A percentile compares a stretch with the other conserved stretches of the same genome.
Evolutionary conservation across 345 rosid species (phyloP).

Genomic region (Alliaria petiolata): DNA sequence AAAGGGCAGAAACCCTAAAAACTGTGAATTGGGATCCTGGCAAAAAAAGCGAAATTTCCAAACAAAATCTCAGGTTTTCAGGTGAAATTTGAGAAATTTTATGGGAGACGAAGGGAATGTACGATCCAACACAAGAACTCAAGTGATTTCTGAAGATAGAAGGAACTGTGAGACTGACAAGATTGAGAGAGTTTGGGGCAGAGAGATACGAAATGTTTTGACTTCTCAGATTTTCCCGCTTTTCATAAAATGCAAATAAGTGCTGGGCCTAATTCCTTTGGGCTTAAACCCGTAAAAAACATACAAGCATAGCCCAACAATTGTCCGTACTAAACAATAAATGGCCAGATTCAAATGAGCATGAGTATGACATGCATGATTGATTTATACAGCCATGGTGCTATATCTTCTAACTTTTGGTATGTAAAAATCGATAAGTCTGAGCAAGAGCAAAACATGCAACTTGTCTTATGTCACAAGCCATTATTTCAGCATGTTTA

Average conservation of each 20-base stretch:
- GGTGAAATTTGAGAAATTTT: background rate
- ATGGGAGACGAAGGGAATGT: background rate
- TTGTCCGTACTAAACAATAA: too few relatives aligned
- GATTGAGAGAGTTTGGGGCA: background rate
- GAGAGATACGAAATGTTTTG: constrained; percentile 15
- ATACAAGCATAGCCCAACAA: too few relatives aligned
- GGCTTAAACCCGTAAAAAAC: background rate
- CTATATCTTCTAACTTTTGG: too few relatives aligned
- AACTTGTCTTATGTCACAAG: too few relatives aligned
- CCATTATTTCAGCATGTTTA: background rate
- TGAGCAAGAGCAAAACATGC: too few relatives aligned
- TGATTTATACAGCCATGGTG: too few relatives aligned
- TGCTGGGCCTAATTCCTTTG: constrained; percentile 6
- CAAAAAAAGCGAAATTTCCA: background rate
- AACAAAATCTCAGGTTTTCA: background rate
- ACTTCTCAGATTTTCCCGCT: constrained; percentile 27
- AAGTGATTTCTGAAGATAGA: background rate
- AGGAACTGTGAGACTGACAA: background rate
- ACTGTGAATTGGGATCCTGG: background rate
- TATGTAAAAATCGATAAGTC: too few relatives aligned
- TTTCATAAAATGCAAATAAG: background rate
- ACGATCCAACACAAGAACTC: background rate
- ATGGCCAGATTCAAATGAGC: too few relatives aligned
- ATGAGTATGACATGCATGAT: too few relatives aligned
- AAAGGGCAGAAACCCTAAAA: constrained; percentile 25